phyloP scores from a whole-genome alignment of 108 stramenopile genomes.

The Nitzschia inconspicua region DNA sequence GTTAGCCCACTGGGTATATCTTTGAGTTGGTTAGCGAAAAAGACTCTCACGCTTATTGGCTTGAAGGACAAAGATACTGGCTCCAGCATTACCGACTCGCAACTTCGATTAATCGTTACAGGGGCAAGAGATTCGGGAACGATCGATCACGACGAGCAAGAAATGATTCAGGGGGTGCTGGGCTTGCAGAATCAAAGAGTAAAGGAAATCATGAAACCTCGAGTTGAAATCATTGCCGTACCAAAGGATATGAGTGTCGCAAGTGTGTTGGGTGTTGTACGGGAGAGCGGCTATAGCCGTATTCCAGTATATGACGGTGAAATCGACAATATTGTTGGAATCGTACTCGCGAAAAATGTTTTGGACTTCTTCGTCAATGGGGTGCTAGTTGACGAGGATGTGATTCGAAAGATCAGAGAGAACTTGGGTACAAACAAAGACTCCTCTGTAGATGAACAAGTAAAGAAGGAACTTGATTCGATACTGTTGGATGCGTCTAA shows the following conservation, averaged over 20 bases:
- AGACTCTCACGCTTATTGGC: constrained; percentile 73
- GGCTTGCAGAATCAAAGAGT: constrained; percentile 90
- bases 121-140: constrained; percentile 93
- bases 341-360: constrained; percentile 92
- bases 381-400: constrained; percentile 74
- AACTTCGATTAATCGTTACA: constrained; percentile 91
- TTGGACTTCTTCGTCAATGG: constrained; percentile 92
- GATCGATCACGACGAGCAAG: constrained; percentile 93
- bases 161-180: constrained; percentile 96
- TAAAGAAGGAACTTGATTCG: constrained; percentile 3
- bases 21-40: constrained; percentile 79
- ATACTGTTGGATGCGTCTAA: background rate
- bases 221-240: constrained; percentile 93
- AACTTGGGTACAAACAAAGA: constrained; percentile 6
- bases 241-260: constrained; percentile 79
- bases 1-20: constrained; percentile 88
- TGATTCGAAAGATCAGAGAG: constrained; percentile 30
- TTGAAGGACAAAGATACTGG: constrained; percentile 66
- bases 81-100: constrained; percentile 86
- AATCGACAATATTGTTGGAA: constrained; percentile 96
- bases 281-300: constrained; percentile 87
- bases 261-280: constrained; percentile 77
- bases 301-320: constrained; percentile 97
- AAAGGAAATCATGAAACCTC: constrained; percentile 93
- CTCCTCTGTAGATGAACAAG: background rate